Evolutionary conservation across 1,284 basidiomycete genomes (phyloP).

Genomic region (Golubevia pallescens): DNA sequence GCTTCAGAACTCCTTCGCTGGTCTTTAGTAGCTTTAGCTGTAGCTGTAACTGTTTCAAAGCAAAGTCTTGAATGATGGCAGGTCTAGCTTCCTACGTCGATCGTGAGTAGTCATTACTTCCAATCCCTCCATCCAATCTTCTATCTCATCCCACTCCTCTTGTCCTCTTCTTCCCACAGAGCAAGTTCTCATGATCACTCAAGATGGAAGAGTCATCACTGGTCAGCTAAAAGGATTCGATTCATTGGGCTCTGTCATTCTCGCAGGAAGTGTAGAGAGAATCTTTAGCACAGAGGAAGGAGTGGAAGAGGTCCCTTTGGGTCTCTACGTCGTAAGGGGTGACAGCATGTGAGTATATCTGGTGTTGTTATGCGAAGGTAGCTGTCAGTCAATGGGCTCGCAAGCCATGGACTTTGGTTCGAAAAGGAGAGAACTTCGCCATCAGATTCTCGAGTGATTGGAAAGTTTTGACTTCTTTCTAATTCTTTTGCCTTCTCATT

Average conservation of each 20-base stretch:
- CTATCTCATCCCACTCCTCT: too few relatives aligned
- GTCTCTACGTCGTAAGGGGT: constrained; percentile 55
- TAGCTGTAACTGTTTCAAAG: too few relatives aligned
- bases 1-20: too few relatives aligned
- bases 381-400: too few relatives aligned
- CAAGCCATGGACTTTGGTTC: too few relatives aligned
- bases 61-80: too few relatives aligned
- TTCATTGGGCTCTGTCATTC: constrained; percentile 45
- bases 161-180: constrained; percentile 67
- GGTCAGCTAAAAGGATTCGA: constrained; percentile 52
- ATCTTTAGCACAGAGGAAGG: constrained; percentile 41
- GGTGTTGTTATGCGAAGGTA: too few relatives aligned
- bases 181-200: constrained; percentile 83
- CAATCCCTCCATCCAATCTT: too few relatives aligned
- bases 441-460: background rate
- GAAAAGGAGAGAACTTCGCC: background rate
- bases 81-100: background rate
- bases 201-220: constrained; percentile 83
- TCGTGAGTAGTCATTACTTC: background rate
- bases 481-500: too few relatives aligned
- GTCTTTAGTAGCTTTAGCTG: too few relatives aligned
- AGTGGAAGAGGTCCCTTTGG: constrained; percentile 56
- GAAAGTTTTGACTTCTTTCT: background rate
- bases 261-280: constrained; percentile 46
- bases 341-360: constrained; percentile 48